A percentile compares a stretch with the other conserved stretches of the same genome.
Conservation (phyloP, 768 basidiomycete species). For the Russula sp. region DNA sequence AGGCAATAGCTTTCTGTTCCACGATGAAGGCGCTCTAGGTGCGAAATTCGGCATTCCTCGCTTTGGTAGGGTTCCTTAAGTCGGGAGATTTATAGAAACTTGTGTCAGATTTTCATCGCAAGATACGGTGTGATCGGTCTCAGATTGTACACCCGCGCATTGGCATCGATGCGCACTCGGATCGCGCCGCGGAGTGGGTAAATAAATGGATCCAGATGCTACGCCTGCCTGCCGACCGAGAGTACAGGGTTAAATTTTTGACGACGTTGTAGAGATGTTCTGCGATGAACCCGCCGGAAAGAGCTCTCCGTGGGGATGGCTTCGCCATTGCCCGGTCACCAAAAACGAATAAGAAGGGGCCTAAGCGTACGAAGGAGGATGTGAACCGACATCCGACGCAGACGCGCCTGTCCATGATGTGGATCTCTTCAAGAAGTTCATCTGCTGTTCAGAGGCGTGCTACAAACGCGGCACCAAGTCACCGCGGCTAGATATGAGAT, state of each 20-base stretch:
- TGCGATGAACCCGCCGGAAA: slow-evolving; percentile 6
- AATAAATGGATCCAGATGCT: slow-evolving; percentile 5
- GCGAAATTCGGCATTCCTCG: slow-evolving; percentile 10
- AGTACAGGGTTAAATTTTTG: too few species aligned
- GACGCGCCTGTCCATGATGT: not conserved
- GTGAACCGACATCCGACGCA: not conserved
- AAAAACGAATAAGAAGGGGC: slow-evolving; percentile 7
- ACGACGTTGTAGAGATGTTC: not conserved
- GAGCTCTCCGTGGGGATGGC: slow-evolving; percentile 7
- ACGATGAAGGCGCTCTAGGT: slow-evolving; percentile 14
- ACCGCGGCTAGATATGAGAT: slow-evolving; percentile 16
- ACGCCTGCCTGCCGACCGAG: not conserved
- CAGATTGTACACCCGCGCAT: slow-evolving; percentile 5
- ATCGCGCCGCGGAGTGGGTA: slow-evolving; percentile 16
- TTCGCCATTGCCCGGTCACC: slow-evolving; percentile 19
- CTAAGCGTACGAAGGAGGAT: not conserved
- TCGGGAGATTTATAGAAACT: slow-evolving; percentile 9
- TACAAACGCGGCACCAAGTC: slow-evolving; percentile 20
- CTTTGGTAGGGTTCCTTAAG: slow-evolving; percentile 15
- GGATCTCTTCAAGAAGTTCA: slow-evolving; percentile 20
- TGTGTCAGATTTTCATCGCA: slow-evolving; percentile 14
- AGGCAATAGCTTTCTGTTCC: not conserved
- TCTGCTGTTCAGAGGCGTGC: slow-evolving; percentile 18
- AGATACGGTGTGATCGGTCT: slow-evolving; percentile 18
- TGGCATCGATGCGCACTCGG: not conserved